Evolutionary conservation across 345 rosid genomes (phyloP).

Genomic region (Sisymbrium altissimum): DNA sequence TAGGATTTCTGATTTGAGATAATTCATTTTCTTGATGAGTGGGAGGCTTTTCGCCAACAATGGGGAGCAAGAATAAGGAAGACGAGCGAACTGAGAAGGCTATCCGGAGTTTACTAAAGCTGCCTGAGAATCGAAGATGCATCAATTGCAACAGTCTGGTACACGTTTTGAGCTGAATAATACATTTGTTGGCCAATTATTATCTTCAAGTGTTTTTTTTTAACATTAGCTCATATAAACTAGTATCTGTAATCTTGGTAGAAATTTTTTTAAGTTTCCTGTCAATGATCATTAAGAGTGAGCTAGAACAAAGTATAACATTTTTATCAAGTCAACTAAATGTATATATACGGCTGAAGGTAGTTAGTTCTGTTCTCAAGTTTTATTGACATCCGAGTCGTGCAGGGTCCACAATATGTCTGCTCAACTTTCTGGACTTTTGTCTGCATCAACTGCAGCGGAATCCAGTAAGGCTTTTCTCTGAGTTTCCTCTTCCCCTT

Average conservation of each 20-base stretch:
- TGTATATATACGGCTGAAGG: neutral
- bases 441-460: conserved; percentile 83
- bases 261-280: neutral
- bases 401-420: conserved; percentile 95
- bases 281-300: neutral
- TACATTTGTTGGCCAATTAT: neutral
- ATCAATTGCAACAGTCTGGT: conserved; percentile 87
- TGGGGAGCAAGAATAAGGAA: conserved; percentile 58
- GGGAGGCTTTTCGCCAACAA: conserved; percentile 24
- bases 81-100: conserved; percentile 66
- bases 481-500: neutral
- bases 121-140: conserved; percentile 75
- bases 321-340: neutral
- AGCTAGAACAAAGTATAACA: neutral
- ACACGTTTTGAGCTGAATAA: neutral
- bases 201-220: neutral
- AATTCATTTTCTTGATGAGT: conserved; percentile 13
- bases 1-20: neutral
- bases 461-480: conserved; percentile 63
- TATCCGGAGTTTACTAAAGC: conserved; percentile 67
- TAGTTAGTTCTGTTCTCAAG: neutral
- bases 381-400: conserved; percentile 11
- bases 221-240: neutral
- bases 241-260: neutral
- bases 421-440: conserved; percentile 89